These are phyloP conservation scores for Pyrenopolyporus hunteri DNA, from an alignment of 495 filamentous ascomycete genomes.

Conservation along the genomic window DNA sequence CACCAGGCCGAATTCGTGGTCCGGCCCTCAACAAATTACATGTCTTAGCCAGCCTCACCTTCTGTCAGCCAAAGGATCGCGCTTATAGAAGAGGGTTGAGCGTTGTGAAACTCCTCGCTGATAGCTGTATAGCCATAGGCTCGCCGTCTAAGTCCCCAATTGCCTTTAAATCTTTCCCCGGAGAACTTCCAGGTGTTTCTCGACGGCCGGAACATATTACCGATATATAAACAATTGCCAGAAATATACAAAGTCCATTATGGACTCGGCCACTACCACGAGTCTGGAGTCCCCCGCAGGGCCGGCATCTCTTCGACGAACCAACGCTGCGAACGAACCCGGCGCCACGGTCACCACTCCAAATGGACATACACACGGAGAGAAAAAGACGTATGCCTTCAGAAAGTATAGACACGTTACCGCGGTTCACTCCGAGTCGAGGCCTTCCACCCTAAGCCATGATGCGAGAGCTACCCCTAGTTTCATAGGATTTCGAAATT, in stretches of 20 bases:
- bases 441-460: slow-evolving; percentile 82
- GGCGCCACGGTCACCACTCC: neutral
- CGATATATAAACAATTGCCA: neutral
- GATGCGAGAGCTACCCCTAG: slow-evolving; percentile 76
- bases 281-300: slow-evolving; percentile 32
- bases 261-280: slow-evolving; percentile 40
- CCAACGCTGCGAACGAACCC: slow-evolving; percentile 10
- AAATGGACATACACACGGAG: neutral
- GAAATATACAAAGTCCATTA: slow-evolving; percentile 7
- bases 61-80: slow-evolving; percentile 6
- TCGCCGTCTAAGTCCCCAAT: neutral
- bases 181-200: neutral
- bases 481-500: slow-evolving; percentile 91
- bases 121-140: neutral
- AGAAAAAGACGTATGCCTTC: slow-evolving; percentile 25
- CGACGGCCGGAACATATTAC: neutral
- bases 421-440: slow-evolving; percentile 74
- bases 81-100: neutral
- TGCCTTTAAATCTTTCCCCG: neutral
- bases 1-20: slow-evolving; percentile 3
- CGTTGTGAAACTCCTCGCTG: slow-evolving; percentile 18
- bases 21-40: neutral
- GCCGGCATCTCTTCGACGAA: slow-evolving; percentile 25
- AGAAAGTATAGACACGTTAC: slow-evolving; percentile 85
- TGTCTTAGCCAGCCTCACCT: slow-evolving; percentile 17